Evolutionary conservation across 1,284 basidiomycete genomes (phyloP).

Genomic region (Ustilago lituana): DNA sequence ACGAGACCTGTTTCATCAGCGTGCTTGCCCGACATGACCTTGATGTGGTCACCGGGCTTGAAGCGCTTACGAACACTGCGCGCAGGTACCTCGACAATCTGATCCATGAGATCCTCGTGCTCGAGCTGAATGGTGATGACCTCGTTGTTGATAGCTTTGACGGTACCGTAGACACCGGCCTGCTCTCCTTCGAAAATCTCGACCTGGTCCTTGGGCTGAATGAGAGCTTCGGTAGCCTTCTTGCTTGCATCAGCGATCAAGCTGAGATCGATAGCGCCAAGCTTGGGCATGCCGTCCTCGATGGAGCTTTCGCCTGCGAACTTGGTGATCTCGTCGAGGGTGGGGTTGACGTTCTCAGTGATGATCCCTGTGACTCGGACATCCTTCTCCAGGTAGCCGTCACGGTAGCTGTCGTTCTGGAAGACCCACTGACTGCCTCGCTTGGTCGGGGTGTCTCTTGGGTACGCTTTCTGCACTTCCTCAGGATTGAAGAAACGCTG

Average conservation of each 20-base stretch:
- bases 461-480: conserved; percentile 88
- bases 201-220: conserved; percentile 97
- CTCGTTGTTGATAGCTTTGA: conserved; percentile 87
- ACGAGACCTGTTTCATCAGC: conserved; percentile 95
- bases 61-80: conserved; percentile 92
- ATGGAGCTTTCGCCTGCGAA: conserved; percentile 74
- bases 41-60: conserved; percentile 97
- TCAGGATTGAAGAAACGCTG: conserved; percentile 94
- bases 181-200: conserved; percentile 98
- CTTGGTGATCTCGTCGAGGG: conserved; percentile 92
- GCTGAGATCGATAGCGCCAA: conserved; percentile 75
- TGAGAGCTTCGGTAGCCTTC: conserved; percentile 83
- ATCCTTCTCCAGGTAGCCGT: conserved; percentile 97
- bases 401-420: conserved; percentile 89
- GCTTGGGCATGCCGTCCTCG: conserved; percentile 51
- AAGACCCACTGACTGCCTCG: conserved; percentile 71
- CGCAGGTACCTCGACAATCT: conserved; percentile 83
- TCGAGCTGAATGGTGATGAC: conserved; percentile 81
- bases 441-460: conserved; percentile 73
- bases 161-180: conserved; percentile 87
- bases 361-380: conserved; percentile 83
- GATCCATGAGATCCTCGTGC: conserved; percentile 82
- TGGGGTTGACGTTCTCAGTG: conserved; percentile 90
- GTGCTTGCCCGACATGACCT: conserved; percentile 95
- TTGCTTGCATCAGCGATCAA: conserved; percentile 87